These are phyloP conservation scores for Saururus chinensis DNA, from an alignment of 164 flowering plant genomes.

Conservation along the genomic window DNA sequence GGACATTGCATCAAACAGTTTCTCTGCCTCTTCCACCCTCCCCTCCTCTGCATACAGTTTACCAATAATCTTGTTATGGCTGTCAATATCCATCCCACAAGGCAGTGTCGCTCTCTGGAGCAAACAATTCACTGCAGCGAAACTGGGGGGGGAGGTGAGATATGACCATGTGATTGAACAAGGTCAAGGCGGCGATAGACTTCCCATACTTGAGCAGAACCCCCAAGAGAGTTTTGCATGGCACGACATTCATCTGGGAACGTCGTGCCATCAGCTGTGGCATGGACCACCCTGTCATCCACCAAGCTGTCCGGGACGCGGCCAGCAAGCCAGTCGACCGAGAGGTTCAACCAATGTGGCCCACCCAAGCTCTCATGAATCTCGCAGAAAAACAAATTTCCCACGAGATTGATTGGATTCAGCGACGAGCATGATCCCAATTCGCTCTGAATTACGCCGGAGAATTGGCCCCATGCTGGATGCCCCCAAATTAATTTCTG, in stretches of 20 bases:
- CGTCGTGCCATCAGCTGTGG: constrained; percentile 44
- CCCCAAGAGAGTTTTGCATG: constrained; percentile 63
- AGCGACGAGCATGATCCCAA: no score
- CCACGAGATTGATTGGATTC: no score
- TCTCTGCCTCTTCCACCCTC: constrained; percentile 44
- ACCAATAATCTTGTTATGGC: constrained; percentile 55
- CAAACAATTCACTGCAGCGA: constrained; percentile 65
- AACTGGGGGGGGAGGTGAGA: constrained; percentile 58
- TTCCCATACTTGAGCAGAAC: constrained; percentile 50
- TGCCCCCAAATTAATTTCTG: no score
- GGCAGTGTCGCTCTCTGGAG: constrained; percentile 53
- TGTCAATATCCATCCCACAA: constrained; percentile 59
- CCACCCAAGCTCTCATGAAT: no score
- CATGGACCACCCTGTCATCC: constrained; percentile 71
- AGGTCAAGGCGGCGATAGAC: constrained; percentile 42
- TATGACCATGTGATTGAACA: constrained; percentile 64
- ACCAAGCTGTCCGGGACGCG: constrained; percentile 47
- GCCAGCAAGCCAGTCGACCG: constrained; percentile 35
- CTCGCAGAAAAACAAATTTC: no score
- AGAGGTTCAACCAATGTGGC: no score
- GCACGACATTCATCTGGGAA: constrained; percentile 55
- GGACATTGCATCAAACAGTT: constrained; percentile 33
- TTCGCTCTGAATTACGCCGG: no score
- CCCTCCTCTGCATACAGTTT: constrained; percentile 45
- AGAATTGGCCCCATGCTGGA: no score